A percentile compares a stretch with the other conserved stretches of the same genome.
Evolutionary conservation across 2,329 filamentous ascomycete genomes (phyloP).

Genomic region (Teratosphaeria zuluensis): DNA sequence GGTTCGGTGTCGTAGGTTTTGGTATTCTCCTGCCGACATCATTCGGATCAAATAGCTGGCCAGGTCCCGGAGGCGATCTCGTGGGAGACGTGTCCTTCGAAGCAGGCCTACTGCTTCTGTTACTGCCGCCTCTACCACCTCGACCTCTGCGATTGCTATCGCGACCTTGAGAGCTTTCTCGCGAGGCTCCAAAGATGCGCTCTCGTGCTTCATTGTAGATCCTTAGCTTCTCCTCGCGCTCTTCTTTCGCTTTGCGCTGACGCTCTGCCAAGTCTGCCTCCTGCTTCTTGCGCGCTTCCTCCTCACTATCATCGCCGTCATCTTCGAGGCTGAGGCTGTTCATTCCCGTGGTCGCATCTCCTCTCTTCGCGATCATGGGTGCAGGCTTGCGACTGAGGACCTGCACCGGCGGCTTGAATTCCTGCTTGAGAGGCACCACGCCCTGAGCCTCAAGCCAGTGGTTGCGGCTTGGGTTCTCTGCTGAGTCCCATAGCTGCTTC

Average conservation of each 20-base stretch:
- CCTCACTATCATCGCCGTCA: conserved; percentile 54
- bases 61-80: conserved; percentile 27
- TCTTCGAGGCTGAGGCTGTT: conserved; percentile 37
- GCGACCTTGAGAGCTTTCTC: conserved; percentile 22
- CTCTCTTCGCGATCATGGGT: conserved; percentile 48
- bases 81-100: conserved; percentile 18
- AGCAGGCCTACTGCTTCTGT: conserved; percentile 25
- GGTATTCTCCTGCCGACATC: conserved; percentile 46
- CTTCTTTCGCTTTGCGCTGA: conserved; percentile 64
- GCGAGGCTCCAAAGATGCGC: conserved; percentile 65
- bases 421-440: conserved; percentile 51
- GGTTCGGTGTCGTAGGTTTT: conserved; percentile 42
- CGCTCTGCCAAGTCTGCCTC: conserved; percentile 67
- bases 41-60: conserved; percentile 61
- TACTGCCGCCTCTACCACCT: conserved; percentile 26
- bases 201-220: conserved; percentile 83
- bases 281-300: conserved; percentile 49
- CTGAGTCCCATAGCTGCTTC: conserved; percentile 78
- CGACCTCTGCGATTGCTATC: conserved; percentile 13
- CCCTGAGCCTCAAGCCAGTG: conserved; percentile 63
- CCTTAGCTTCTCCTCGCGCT: conserved; percentile 80
- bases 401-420: conserved; percentile 75
- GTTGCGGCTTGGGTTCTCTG: conserved; percentile 68
- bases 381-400: conserved; percentile 75
- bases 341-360: conserved; percentile 40